Base-by-base conservation (phyloP, 2,329 filamentous ascomycete genomes). In the Sporothrix protearum region DNA sequence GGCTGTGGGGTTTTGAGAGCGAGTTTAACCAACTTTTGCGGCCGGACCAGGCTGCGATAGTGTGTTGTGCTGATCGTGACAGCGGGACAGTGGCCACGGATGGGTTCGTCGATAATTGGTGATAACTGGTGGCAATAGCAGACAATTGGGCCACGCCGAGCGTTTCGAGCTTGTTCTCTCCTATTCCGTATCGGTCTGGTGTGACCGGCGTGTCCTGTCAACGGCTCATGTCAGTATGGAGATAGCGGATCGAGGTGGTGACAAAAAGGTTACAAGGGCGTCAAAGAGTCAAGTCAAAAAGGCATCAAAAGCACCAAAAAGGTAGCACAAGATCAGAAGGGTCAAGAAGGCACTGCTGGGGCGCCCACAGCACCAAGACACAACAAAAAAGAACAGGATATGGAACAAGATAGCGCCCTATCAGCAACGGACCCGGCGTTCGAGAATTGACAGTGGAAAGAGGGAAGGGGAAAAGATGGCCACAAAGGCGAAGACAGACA, bases 381-480 rank as follows among this genome's bases (percentile, higher is more conserved):
- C 64, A 53, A 53, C 30, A 68, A 55, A 14, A 42, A 39, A 42
- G 49, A 53, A 45, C 66, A 47, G 14, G 51, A 14, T 42, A 55
- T 57, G n/a, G 66, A 28, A 57, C 49, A 30, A 42, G 49, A 68
- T 69, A 69, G 51, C 51, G 67, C 51, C 36, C 33, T 47, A 19
- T 45, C 45, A 28, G 67, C 51, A 42, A 69, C 51, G 25, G 67
- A 69, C 67, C 67, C 45, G 51, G 67, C 22, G 67, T 59, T 69
- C 67, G 51, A 69, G 51, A 33, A 57, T 33, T 10, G 51, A 22
- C 51, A 55, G 67, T 69, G 51, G 66, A 57, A 57, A 69, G 67
- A 45, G 51, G 45, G 36, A 69, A 67, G 67, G 67, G 33, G 51
- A 12, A 47, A 16, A 9, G 67, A 55, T 14, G 30, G 28, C 49